A percentile compares a stretch with the other conserved stretches of the same genome.
Conservation (phyloP, 805 yeast genomes). For the Cyberlindnera petersonii region DNA sequence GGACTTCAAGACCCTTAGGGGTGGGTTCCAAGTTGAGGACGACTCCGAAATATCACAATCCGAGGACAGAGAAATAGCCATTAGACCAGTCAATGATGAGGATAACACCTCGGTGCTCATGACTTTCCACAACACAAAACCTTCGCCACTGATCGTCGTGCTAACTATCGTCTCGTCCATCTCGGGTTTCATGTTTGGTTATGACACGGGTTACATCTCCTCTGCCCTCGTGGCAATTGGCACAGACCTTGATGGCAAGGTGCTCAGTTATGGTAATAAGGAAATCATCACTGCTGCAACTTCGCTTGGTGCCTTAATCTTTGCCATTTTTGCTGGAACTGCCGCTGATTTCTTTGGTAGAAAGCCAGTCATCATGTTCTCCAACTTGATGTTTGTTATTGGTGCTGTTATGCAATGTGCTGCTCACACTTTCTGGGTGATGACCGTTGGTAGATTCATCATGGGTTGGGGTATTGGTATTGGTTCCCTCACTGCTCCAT, state of each 20-base stretch:
- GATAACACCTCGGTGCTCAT: slow-evolving; percentile 46
- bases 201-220: slow-evolving; percentile 95
- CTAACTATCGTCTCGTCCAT: slow-evolving; percentile 78
- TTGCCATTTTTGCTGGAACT: slow-evolving; percentile 75
- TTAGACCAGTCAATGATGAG: slow-evolving; percentile 42
- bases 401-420: slow-evolving; percentile 87
- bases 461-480: slow-evolving; percentile 97
- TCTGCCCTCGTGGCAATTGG: slow-evolving; percentile 87
- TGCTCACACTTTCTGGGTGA: slow-evolving; percentile 78
- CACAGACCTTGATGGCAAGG: slow-evolving; percentile 53
- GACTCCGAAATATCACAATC: slow-evolving; percentile 3
- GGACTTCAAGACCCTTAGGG: slow-evolving; percentile 16
- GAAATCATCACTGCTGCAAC: slow-evolving; percentile 93
- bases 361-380: slow-evolving; percentile 75
- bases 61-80: slow-evolving; percentile 14
- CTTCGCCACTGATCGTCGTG: slow-evolving; percentile 60
- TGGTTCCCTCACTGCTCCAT: slow-evolving; percentile 91
- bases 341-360: slow-evolving; percentile 83
- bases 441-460: slow-evolving; percentile 86
- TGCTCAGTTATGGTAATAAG: slow-evolving; percentile 70
- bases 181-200: slow-evolving; percentile 96
- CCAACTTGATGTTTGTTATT: slow-evolving; percentile 74
- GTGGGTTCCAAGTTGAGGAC: slow-evolving; percentile 15
- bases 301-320: slow-evolving; percentile 85
- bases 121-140: slow-evolving; percentile 46